A percentile compares a stretch with the other conserved stretches of the same genome.
Evolutionary conservation across 2,329 filamentous ascomycete species (phyloP).

Genomic region (Curvularia sp.): DNA sequence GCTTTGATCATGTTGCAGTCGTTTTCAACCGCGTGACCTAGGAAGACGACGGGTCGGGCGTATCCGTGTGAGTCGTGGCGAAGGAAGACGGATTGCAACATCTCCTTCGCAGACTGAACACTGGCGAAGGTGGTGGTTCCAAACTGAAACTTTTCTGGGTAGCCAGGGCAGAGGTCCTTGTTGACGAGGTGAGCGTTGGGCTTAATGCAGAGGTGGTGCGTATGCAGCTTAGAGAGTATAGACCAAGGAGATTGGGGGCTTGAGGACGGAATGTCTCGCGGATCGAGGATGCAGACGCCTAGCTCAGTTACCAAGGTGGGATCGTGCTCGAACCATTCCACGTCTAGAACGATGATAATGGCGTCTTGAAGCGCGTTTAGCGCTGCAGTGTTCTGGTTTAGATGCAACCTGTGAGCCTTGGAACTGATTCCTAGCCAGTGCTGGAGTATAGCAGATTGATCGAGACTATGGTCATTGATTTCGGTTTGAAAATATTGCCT

Average conservation of each 20-base stretch:
- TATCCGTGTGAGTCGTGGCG: background rate
- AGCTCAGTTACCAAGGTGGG: slow-evolving; percentile 24
- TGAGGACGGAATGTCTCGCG: background rate
- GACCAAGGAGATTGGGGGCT: slow-evolving; percentile 2
- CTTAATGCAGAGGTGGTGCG: slow-evolving; percentile 25
- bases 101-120: slow-evolving; percentile 5
- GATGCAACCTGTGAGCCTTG: background rate
- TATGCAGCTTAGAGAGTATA: slow-evolving; percentile 4
- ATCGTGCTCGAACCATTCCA: slow-evolving; percentile 28
- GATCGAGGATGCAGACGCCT: slow-evolving; percentile 21
- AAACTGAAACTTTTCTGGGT: slow-evolving; percentile 26
- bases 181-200: slow-evolving; percentile 27
- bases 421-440: background rate
- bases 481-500: background rate
- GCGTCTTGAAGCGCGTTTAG: slow-evolving; percentile 11
- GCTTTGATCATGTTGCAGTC: slow-evolving; percentile 25
- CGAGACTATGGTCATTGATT: background rate
- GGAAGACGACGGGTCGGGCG: slow-evolving; percentile 25
- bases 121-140: slow-evolving; percentile 25
- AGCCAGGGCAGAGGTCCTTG: slow-evolving; percentile 13
- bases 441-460: slow-evolving; percentile 8
- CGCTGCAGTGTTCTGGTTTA: background rate
- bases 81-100: slow-evolving; percentile 16
- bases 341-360: slow-evolving; percentile 24
- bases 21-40: slow-evolving; percentile 30